Conservation (phyloP, 1,139 yeast species). For the Yamadazyma songkhlaensis region DNA sequence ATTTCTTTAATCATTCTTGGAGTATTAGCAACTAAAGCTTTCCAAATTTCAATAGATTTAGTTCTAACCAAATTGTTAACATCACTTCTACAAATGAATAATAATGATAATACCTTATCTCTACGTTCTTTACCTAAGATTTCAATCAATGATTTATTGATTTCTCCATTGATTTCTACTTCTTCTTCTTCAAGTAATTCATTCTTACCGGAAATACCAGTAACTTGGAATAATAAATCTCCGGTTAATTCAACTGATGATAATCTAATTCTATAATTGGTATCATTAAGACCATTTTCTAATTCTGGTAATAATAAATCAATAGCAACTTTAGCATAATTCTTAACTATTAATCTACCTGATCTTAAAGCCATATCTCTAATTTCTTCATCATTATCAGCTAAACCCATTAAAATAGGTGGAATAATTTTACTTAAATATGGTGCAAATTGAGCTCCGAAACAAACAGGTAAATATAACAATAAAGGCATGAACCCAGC, state of each 20-base stretch:
- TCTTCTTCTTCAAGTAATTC: constrained; percentile 58
- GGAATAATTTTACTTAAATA: constrained; percentile 84
- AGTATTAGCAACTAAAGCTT: constrained; percentile 91
- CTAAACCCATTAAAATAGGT: constrained; percentile 86
- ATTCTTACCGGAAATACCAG: constrained; percentile 77
- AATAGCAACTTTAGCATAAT: constrained; percentile 90
- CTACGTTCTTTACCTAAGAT: constrained; percentile 86
- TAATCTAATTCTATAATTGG: constrained; percentile 82
- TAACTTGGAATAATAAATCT: constrained; percentile 88
- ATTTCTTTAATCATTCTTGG: constrained; percentile 96
- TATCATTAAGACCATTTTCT: constrained; percentile 83
- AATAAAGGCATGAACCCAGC: constrained; percentile 93
- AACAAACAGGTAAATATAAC: constrained; percentile 89
- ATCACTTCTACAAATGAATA: constrained; percentile 94
- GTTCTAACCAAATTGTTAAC: constrained; percentile 82
- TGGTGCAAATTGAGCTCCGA: constrained; percentile 89
- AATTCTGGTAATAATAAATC: constrained; percentile 92
- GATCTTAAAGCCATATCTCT: constrained; percentile 90
- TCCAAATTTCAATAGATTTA: constrained; percentile 96
- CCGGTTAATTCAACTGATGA: constrained; percentile 97
- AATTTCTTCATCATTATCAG: constrained; percentile 82
- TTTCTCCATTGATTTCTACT: constrained; percentile 52
- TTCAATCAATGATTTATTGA: constrained; percentile 66
- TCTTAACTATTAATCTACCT: constrained; percentile 87
- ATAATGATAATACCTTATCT: constrained; percentile 76